A percentile compares a stretch with the other conserved stretches of the same genome.
Conservation (phyloP, 1,284 basidiomycete species). For the Papiliotrema flavescens region DNA sequence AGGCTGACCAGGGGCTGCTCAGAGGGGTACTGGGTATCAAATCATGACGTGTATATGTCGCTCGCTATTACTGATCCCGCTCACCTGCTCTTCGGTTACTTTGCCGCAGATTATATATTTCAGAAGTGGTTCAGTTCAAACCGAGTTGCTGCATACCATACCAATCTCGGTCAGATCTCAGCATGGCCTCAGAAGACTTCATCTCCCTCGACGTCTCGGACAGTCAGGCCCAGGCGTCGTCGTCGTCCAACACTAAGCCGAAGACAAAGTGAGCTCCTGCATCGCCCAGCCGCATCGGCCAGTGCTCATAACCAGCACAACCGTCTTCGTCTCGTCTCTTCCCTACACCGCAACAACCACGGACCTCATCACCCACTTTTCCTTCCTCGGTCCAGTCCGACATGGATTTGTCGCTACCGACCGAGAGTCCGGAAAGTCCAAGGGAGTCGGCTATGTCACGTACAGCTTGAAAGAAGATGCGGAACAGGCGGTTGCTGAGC, state of each 20-base stretch:
- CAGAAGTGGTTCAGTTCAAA: no score
- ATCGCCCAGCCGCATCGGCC: not conserved
- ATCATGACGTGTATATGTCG: no score
- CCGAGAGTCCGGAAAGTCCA: constrained; percentile 70
- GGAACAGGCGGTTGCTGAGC: constrained; percentile 61
- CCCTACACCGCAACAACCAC: constrained; percentile 86
- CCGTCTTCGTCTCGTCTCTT: constrained; percentile 54
- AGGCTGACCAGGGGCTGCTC: no score
- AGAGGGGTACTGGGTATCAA: no score
- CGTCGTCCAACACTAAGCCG: not conserved
- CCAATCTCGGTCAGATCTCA: not conserved
- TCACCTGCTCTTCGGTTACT: no score
- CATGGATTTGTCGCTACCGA: constrained; percentile 86
- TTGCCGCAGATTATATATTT: no score
- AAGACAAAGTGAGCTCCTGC: constrained; percentile 4
- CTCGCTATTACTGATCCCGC: no score
- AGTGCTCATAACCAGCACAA: constrained; percentile 28
- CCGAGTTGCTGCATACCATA: not conserved
- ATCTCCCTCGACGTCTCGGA: not conserved
- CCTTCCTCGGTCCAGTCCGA: constrained; percentile 88
- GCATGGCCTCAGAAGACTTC: constrained; percentile 37
- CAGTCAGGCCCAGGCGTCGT: not conserved
- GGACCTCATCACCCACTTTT: constrained; percentile 88
- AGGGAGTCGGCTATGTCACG: constrained; percentile 97
- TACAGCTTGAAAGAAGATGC: constrained; percentile 90